A percentile compares a stretch with the other conserved stretches of the same genome.
phyloP scores from a whole-genome alignment of 768 basidiomycete species.

The Pleurotus salmoneostramineus region DNA sequence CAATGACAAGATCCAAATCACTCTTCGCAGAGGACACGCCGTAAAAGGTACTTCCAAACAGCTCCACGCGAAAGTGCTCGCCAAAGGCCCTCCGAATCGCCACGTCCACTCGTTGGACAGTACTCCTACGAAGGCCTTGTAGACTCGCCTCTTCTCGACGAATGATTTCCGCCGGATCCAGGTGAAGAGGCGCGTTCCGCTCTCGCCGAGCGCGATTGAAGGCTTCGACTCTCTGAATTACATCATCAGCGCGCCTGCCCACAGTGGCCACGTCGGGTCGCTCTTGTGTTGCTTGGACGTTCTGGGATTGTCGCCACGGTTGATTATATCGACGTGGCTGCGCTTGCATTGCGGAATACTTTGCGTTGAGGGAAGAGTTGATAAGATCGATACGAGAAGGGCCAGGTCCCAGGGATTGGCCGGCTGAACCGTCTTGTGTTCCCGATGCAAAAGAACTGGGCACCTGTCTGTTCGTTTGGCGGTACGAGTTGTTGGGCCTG shows the following conservation, averaged over 20 bases:
- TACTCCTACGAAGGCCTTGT: background rate
- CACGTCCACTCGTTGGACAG: conserved; percentile 6
- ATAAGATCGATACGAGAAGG: background rate
- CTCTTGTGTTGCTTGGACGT: too few species aligned
- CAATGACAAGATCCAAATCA: conserved; percentile 18
- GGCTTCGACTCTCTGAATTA: background rate
- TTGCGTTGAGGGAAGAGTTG: background rate
- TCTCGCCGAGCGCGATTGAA: background rate
- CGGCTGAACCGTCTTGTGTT: background rate
- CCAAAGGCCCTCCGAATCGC: conserved; percentile 11
- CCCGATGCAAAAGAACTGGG: background rate
- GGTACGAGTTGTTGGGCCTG: too few species aligned
- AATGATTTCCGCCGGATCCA: background rate
- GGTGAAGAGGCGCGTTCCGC: background rate
- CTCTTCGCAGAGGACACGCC: conserved; percentile 14
- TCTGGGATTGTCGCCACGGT: background rate
- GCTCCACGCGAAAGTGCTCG: conserved; percentile 9
- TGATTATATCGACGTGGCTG: background rate
- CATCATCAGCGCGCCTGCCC: too few species aligned
- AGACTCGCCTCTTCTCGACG: background rate
- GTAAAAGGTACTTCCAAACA: conserved; percentile 17
- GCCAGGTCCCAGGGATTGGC: background rate
- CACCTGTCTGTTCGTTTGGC: background rate
- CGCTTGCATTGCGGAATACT: background rate
- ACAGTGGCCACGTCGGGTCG: too few species aligned